Evolutionary conservation across 2,329 filamentous ascomycete genomes (phyloP), one percentile per base, ranked within the genome.

Genomic region (Hymenoscyphus fructigenus): DNA sequence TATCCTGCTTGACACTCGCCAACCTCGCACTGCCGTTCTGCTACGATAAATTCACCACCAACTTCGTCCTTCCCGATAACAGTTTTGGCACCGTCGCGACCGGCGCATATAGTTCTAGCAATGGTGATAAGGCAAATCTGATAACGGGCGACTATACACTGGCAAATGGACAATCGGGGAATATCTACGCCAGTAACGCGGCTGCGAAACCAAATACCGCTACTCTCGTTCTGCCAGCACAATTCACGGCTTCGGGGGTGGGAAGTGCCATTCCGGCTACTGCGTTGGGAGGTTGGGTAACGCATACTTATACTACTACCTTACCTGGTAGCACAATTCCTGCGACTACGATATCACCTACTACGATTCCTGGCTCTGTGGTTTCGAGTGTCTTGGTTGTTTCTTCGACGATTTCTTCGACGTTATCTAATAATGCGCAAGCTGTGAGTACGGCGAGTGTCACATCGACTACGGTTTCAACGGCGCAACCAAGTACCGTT

Each of bases 31-130:
- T 83, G 5, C 79, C 81, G 2, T 81, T 83, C 73, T 83, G 81
- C 75, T 83, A 82, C 74, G 82, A 84, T 71, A 78, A 78, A 62
- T 84, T 81, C 74, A 84, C 82, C 5, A 84, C 82, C 20, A 80
- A 83, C 67, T 83, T 75, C 69, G 78, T 77, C 61, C 79, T 84
- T 59, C 72, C 79, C 2, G 81, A 82, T 65, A 78, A 78, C 38
- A 79, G 80, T 17, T 81, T 76, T 60, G 82, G 82, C 14, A 80
- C 78, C 2, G 73, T 83, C n/a, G 76, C 75, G 1, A 76, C 75
- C 0, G 82, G 81, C 14, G 68, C 77, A 17, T 83, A 82, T 69
- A 76, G 67, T n/a, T 77, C 77, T 5, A 59, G 71, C 2, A 69
- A 70, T 9, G 76, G 76, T 28, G 75, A 76, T 29, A 73, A 64